Conservation (phyloP, 2,329 filamentous ascomycete species). For the Coniochaeta hoffmannii region DNA sequence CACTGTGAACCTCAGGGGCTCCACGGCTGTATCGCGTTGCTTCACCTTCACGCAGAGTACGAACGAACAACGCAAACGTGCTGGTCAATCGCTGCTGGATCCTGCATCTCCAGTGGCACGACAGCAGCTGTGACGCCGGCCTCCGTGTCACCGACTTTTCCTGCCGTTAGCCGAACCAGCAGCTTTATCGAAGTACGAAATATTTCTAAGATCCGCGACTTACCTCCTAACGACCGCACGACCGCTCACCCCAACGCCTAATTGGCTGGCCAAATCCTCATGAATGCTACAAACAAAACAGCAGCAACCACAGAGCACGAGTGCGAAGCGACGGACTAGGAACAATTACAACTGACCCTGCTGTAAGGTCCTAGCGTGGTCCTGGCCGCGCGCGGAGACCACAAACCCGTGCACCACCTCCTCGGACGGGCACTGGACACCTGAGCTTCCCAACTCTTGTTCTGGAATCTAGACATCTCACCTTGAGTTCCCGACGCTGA, state of each 20-base stretch:
- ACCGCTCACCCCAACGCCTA: neutral
- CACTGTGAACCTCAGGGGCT: neutral
- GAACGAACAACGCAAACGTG: neutral
- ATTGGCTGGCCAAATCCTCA: neutral
- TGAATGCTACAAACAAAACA: neutral
- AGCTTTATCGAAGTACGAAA: neutral
- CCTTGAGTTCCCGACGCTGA: conserved; percentile 1
- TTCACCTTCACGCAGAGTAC: neutral
- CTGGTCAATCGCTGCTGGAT: neutral
- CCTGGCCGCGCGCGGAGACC: neutral
- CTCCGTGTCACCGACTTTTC: neutral
- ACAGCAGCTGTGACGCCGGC: neutral
- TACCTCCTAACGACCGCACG: neutral
- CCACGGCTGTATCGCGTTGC: neutral
- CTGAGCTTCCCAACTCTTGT: neutral
- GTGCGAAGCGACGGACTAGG: neutral
- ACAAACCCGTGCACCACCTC: neutral
- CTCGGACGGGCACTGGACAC: neutral
- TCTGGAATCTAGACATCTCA: neutral
- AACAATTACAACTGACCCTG: neutral
- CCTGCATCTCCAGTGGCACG: neutral
- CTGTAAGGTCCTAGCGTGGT: neutral
- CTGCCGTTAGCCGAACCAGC: neutral
- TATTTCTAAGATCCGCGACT: neutral
- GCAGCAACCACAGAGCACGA: neutral